A percentile compares a stretch with the other conserved stretches of the same genome.
Evolutionary conservation across 208 protist species (phyloP).

Genomic region (Crithidia fasciculata): DNA sequence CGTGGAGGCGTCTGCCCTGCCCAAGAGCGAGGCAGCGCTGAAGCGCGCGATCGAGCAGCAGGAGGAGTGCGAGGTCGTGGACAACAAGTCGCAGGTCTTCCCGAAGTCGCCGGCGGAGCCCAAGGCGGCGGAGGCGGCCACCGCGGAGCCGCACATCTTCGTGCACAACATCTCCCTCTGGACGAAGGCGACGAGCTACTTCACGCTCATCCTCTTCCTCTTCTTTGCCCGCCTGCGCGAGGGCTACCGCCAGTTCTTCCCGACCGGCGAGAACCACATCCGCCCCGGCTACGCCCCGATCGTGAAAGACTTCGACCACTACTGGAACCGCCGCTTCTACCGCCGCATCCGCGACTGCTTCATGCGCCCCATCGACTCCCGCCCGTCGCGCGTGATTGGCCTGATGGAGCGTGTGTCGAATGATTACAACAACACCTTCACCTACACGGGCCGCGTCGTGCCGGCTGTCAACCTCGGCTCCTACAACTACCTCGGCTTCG

Average conservation of each 20-base stretch:
- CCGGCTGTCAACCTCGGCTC: slow-evolving; percentile 95
- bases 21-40: slow-evolving; percentile 25
- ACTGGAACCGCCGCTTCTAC: slow-evolving; percentile 95
- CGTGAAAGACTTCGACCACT: slow-evolving; percentile 94
- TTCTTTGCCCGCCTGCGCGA: slow-evolving; percentile 60
- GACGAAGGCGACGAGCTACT: slow-evolving; percentile 58
- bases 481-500: slow-evolving; percentile 99
- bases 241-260: slow-evolving; percentile 60
- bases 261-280: slow-evolving; percentile 26
- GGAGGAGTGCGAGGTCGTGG: slow-evolving; percentile 22
- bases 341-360: slow-evolving; percentile 91
- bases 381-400: slow-evolving; percentile 93
- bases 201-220: slow-evolving; percentile 64
- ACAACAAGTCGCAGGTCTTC: slow-evolving; percentile 33
- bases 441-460: slow-evolving; percentile 82
- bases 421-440: slow-evolving; percentile 89
- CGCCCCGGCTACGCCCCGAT: slow-evolving; percentile 94
- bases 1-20: slow-evolving; percentile 13
- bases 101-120: slow-evolving; percentile 23
- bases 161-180: slow-evolving; percentile 46
- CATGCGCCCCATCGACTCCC: slow-evolving; percentile 91
- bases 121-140: slow-evolving; percentile 12
- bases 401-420: slow-evolving; percentile 91
- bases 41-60: slow-evolving; percentile 29
- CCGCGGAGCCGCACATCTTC: slow-evolving; percentile 25